These are phyloP conservation scores for Populus hybrid DNA, from an alignment of 441 rosid species.

Conservation along the genomic window DNA sequence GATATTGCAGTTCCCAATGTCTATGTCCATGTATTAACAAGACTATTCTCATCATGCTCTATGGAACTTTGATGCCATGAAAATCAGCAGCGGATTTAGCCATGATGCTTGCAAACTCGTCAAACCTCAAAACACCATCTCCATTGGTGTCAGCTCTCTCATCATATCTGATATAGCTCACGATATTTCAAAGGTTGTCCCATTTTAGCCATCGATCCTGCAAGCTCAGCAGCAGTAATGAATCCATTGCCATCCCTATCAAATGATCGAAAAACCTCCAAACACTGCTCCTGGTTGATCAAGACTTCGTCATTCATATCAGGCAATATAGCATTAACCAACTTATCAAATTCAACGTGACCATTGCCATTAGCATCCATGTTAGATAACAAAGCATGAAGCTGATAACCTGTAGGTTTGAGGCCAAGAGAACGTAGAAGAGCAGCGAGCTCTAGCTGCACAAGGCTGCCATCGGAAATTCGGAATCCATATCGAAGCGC, in stretches of 20 bases:
- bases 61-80: constrained; percentile 9
- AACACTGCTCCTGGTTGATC: not conserved
- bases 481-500: not conserved
- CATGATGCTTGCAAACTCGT: not conserved
- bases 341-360: not conserved
- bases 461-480: not conserved
- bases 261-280: not conserved
- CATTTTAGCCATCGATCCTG: not conserved
- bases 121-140: no score
- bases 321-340: not conserved
- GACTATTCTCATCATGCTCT: not conserved
- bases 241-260: not conserved
- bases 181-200: not conserved
- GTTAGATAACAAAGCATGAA: not conserved
- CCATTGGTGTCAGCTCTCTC: not conserved
- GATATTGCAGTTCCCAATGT: not conserved
- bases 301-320: not conserved
- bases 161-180: not conserved
- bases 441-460: not conserved
- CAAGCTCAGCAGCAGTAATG: not conserved
- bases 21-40: not conserved
- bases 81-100: not conserved
- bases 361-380: constrained; percentile 1
- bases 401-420: not conserved
- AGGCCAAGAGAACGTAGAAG: not conserved